A percentile compares a stretch with the other conserved stretches of the same genome.
These are phyloP conservation scores for Tuber melanosporum DNA, from an alignment of 495 filamentous ascomycete species.

Conservation along the genomic window DNA sequence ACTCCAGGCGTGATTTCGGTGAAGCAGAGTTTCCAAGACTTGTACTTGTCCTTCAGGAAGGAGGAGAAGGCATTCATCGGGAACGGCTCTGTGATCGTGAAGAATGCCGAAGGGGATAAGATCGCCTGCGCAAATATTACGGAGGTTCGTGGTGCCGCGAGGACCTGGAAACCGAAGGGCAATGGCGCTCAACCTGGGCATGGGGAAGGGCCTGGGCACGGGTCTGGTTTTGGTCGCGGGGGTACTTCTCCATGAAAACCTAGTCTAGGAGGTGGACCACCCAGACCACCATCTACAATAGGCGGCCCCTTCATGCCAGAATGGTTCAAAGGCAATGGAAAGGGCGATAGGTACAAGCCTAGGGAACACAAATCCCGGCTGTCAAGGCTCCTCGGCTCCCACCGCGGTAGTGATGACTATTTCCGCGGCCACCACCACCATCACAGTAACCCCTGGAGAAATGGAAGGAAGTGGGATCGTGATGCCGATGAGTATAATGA, in stretches of 20 bases:
- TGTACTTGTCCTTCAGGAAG: slow-evolving; percentile 55
- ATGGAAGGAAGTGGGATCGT: background rate
- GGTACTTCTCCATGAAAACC: background rate
- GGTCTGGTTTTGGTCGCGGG: background rate
- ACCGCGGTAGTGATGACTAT: background rate
- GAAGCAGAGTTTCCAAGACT: slow-evolving; percentile 53
- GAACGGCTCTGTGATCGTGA: slow-evolving; percentile 61
- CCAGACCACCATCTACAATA: background rate
- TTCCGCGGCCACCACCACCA: background rate
- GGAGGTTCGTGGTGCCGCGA: background rate
- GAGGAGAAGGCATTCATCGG: slow-evolving; percentile 62
- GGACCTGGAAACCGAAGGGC: background rate
- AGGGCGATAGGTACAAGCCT: background rate
- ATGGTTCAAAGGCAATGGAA: background rate
- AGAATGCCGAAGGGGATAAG: slow-evolving; percentile 55
- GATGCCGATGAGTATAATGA: background rate
- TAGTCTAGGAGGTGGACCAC: background rate
- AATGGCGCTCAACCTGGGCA: background rate
- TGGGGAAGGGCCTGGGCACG: background rate
- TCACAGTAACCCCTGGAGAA: background rate
- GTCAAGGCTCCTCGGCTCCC: background rate
- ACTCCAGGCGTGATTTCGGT: background rate
- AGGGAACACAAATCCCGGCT: background rate
- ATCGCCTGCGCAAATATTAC: slow-evolving; percentile 62
- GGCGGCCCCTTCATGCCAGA: background rate